Evolutionary conservation across 306 rosid genomes (phyloP).

Genomic region (Ammopiptanthus mongolicus): DNA sequence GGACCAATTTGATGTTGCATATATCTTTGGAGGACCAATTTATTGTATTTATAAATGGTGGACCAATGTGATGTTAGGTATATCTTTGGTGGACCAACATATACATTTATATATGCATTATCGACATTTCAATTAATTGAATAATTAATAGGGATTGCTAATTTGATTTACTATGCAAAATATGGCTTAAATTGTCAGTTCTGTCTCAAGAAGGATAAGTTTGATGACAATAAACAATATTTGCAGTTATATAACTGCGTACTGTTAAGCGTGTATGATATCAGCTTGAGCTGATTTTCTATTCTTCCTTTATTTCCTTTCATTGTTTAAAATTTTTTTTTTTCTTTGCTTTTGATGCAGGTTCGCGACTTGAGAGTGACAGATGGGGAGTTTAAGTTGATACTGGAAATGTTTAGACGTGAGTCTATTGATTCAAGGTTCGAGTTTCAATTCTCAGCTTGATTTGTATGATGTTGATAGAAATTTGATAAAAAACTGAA

Average conservation of each 20-base stretch:
- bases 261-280: background rate
- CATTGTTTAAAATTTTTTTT: background rate
- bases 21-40: too few species aligned
- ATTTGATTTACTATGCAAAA: background rate
- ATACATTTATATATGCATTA: background rate
- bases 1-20: too few species aligned
- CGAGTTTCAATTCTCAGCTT: slow-evolving; percentile 14
- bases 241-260: background rate
- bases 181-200: background rate
- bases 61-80: too few species aligned
- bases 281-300: background rate
- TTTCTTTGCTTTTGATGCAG: slow-evolving; percentile 37
- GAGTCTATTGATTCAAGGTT: slow-evolving; percentile 91
- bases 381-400: slow-evolving; percentile 59
- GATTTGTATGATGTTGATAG: slow-evolving; percentile 4
- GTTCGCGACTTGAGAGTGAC: slow-evolving; percentile 58
- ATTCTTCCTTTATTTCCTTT: background rate
- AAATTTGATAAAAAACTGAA: too few species aligned
- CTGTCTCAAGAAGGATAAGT: background rate
- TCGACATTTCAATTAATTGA: background rate
- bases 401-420: slow-evolving; percentile 75
- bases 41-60: too few species aligned
- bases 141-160: slow-evolving; percentile 1
- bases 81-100: too few species aligned
- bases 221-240: background rate